phyloP scores from a whole-genome alignment of 495 filamentous ascomycete genomes.

The Xylaria flabelliformis region DNA sequence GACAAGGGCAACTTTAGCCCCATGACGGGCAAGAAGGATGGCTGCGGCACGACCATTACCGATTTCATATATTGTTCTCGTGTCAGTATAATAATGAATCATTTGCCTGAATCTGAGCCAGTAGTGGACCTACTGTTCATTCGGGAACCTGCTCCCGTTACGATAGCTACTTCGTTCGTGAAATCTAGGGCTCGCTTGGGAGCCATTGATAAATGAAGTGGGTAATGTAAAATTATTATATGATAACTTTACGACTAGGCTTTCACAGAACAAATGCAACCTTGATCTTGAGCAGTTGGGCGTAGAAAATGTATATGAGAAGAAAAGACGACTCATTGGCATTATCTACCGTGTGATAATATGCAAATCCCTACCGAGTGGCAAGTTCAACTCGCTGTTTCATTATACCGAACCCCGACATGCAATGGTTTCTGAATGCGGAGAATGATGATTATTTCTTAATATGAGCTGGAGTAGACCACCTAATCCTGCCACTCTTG shows the following conservation, averaged over 20 bases:
- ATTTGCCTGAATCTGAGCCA: background rate
- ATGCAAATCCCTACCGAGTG: background rate
- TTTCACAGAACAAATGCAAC: background rate
- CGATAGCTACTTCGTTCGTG: conserved; percentile 16
- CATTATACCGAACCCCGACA: background rate
- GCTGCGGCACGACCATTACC: conserved; percentile 23
- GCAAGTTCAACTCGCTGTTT: background rate
- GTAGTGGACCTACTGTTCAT: conserved; percentile 22
- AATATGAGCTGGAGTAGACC: no score
- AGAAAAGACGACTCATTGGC: background rate
- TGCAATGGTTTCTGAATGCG: background rate
- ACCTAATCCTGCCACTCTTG: no score
- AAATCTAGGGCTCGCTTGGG: conserved; percentile 24
- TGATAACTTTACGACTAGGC: background rate
- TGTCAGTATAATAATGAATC: background rate
- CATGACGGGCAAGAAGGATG: conserved; percentile 25
- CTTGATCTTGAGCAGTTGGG: no score
- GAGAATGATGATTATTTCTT: no score
- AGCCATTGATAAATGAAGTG: background rate
- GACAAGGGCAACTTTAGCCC: conserved; percentile 14
- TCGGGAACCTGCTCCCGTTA: conserved; percentile 24
- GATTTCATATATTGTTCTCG: conserved; percentile 9
- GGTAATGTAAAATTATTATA: no score
- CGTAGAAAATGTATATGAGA: background rate
- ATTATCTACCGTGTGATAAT: background rate